These are phyloP conservation scores for Vicia sativa DNA, from an alignment of 306 rosid genomes.

Conservation along the genomic window DNA sequence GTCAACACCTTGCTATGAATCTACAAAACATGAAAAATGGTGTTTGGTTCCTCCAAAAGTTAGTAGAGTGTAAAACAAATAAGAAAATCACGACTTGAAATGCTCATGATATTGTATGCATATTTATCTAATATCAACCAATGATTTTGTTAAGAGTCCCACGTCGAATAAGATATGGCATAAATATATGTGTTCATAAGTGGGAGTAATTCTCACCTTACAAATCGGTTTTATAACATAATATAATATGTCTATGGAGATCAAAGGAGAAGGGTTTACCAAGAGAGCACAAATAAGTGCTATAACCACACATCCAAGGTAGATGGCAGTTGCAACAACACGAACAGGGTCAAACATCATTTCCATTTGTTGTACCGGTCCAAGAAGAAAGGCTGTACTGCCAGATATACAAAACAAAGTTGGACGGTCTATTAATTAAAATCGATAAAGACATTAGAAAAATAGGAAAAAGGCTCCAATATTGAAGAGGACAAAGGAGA, in stretches of 20 bases:
- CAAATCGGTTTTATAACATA: not conserved
- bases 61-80: not conserved
- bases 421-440: slow-evolving; percentile 33
- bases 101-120: not conserved
- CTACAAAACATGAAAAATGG: slow-evolving; percentile 51
- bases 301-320: slow-evolving; percentile 82
- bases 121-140: not conserved
- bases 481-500: too few species aligned
- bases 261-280: slow-evolving; percentile 53
- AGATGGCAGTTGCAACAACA: slow-evolving; percentile 71
- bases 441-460: too few species aligned
- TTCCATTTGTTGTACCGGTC: slow-evolving; percentile 67
- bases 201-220: too few species aligned
- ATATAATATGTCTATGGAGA: slow-evolving; percentile 8
- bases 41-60: not conserved
- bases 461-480: too few species aligned
- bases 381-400: slow-evolving; percentile 97
- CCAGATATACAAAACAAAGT: slow-evolving; percentile 48
- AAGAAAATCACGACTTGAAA: not conserved
- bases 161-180: too few species aligned
- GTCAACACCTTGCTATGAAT: slow-evolving; percentile 82
- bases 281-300: slow-evolving; percentile 90
- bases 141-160: not conserved
- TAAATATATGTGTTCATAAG: too few species aligned
- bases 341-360: slow-evolving; percentile 95